Conservation (phyloP, 345 rosid genomes). For the Cardamine occulta region DNA sequence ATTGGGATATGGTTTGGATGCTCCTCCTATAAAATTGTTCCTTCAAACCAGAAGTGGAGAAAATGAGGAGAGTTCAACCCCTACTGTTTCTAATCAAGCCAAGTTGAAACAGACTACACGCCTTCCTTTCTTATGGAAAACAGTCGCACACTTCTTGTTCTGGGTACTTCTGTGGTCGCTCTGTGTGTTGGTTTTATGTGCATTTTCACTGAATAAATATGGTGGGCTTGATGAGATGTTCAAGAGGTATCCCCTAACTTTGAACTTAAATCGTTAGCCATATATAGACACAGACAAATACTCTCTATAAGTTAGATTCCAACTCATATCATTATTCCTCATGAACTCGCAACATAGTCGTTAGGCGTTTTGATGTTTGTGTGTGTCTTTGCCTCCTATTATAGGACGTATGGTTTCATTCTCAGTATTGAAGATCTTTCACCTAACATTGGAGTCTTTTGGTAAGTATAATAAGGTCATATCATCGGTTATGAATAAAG, state of each 20-base stretch:
- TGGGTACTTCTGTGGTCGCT: conserved; percentile 76
- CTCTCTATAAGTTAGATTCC: background rate
- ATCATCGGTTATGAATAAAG: background rate
- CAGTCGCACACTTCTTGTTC: conserved; percentile 60
- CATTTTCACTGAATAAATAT: conserved; percentile 61
- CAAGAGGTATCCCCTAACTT: conserved; percentile 59
- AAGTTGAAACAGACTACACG: conserved; percentile 40
- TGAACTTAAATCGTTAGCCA: background rate
- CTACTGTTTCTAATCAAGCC: conserved; percentile 36
- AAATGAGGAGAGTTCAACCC: conserved; percentile 40
- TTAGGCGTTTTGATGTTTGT: conserved; percentile 14
- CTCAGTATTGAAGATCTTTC: conserved; percentile 92
- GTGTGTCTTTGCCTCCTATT: conserved; percentile 37
- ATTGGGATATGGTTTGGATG: conserved; percentile 83
- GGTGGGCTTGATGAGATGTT: conserved; percentile 85
- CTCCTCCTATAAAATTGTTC: conserved; percentile 79
- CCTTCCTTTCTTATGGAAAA: conserved; percentile 62
- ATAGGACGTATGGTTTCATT: conserved; percentile 93
- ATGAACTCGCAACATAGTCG: background rate
- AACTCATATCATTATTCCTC: conserved; percentile 7
- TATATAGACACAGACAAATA: background rate
- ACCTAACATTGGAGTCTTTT: conserved; percentile 88
- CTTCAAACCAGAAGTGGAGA: conserved; percentile 44
- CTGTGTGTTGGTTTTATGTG: conserved; percentile 69
- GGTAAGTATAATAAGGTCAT: conserved; percentile 54